Conservation (phyloP, 169 alveolate species). For the Cryptosporidium bovis region DNA sequence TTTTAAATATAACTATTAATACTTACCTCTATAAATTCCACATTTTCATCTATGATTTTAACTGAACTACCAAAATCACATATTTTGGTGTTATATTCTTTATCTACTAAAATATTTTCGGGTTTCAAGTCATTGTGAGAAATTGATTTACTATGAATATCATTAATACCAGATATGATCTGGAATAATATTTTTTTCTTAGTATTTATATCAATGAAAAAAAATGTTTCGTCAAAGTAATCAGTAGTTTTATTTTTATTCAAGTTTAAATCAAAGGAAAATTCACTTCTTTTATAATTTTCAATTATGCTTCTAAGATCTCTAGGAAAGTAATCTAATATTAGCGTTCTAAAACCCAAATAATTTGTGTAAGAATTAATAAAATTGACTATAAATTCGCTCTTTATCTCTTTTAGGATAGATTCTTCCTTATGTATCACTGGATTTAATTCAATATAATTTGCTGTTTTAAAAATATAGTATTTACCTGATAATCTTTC, state of each 20-base stretch:
- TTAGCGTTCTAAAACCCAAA: slow-evolving; percentile 18
- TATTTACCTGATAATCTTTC: slow-evolving; percentile 11
- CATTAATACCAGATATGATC: slow-evolving; percentile 18
- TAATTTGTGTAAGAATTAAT: slow-evolving; percentile 10
- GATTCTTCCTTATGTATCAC: slow-evolving; percentile 7
- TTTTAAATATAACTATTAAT: neutral
- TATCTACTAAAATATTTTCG: slow-evolving; percentile 42
- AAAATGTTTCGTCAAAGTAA: no score
- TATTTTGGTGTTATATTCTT: slow-evolving; percentile 14
- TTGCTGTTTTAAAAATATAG: slow-evolving; percentile 12
- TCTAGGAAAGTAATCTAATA: slow-evolving; percentile 30
- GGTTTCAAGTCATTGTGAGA: slow-evolving; percentile 64
- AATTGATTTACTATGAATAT: slow-evolving; percentile 6
- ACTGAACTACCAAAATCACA: slow-evolving; percentile 69
- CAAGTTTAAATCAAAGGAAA: no score
- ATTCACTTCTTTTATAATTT: neutral
- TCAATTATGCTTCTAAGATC: slow-evolving; percentile 44
- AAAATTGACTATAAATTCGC: neutral
- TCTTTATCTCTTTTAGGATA: neutral
- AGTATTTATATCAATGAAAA: no score
- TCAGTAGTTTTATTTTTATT: no score
- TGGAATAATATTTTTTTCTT: slow-evolving; percentile 12
- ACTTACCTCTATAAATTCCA: slow-evolving; percentile 38
- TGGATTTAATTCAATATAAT: slow-evolving; percentile 2
- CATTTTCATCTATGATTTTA: neutral